phyloP scores from a whole-genome alignment of 2,329 filamentous ascomycete species.

The Xylariaceae sp. region DNA sequence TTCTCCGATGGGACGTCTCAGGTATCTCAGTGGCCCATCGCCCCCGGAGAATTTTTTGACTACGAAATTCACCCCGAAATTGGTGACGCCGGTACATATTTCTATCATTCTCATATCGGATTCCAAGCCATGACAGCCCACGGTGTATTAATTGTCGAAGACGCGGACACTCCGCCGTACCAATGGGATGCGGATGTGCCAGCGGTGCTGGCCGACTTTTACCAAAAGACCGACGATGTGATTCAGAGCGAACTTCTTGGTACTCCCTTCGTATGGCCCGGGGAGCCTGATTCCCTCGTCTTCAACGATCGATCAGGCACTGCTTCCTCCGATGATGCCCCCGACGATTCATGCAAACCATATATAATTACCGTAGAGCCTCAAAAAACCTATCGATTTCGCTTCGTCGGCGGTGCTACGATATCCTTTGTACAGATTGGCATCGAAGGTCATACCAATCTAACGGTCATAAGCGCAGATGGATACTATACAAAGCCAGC shows the following conservation, averaged over 20 bases:
- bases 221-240: conserved; percentile 47
- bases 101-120: conserved; percentile 64
- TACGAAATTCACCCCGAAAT: conserved; percentile 55
- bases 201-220: conserved; percentile 55
- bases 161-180: conserved; percentile 46
- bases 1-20: conserved; percentile 61
- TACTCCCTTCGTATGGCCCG: conserved; percentile 53
- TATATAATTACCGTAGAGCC: conserved; percentile 56
- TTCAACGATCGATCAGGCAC: conserved; percentile 53
- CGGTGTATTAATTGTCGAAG: conserved; percentile 57
- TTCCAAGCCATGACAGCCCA: conserved; percentile 57
- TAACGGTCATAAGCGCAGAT: conserved; percentile 60
- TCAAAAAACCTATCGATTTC: conserved; percentile 56
- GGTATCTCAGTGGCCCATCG: conserved; percentile 63
- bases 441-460: conserved; percentile 52
- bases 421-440: conserved; percentile 51
- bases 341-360: conserved; percentile 39
- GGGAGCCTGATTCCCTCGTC: conserved; percentile 54
- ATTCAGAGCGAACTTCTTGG: conserved; percentile 49
- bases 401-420: conserved; percentile 55
- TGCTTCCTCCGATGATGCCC: conserved; percentile 34
- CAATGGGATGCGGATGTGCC: conserved; percentile 59
- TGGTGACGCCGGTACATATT: conserved; percentile 59
- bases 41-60: conserved; percentile 59
- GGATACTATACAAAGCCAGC: conserved; percentile 49